These are phyloP conservation scores for Elongisporangium undulatum DNA, from an alignment of 352 stramenopile genomes.

Conservation along the genomic window DNA sequence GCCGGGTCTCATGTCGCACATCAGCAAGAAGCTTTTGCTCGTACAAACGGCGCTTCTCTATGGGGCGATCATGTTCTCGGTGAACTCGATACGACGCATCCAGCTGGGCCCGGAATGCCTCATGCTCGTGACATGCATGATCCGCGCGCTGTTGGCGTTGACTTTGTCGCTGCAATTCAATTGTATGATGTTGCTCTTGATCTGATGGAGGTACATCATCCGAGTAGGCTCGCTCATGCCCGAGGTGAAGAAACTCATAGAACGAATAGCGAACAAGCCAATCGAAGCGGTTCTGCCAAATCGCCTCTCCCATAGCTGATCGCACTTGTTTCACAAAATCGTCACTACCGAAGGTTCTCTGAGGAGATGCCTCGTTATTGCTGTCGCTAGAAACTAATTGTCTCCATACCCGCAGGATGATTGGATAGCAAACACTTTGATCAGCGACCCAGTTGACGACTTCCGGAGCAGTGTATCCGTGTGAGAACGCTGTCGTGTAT, in stretches of 20 bases:
- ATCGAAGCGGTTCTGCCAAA: constrained; percentile 50
- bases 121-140: constrained; percentile 29
- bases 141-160: constrained; percentile 24
- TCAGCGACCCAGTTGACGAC: constrained; percentile 49
- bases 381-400: constrained; percentile 10
- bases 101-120: constrained; percentile 26
- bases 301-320: constrained; percentile 15
- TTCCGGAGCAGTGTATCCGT: constrained; percentile 48
- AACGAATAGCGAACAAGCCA: constrained; percentile 56
- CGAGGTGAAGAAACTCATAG: constrained; percentile 70
- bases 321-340: constrained; percentile 41
- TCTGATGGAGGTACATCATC: constrained; percentile 8
- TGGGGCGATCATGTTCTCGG: not conserved
- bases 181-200: constrained; percentile 3
- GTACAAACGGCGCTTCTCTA: constrained; percentile 9
- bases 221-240: constrained; percentile 38
- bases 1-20: constrained; percentile 12
- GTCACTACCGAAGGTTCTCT: constrained; percentile 17
- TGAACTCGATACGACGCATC: constrained; percentile 24
- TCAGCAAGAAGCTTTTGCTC: constrained; percentile 10
- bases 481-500: constrained; percentile 38
- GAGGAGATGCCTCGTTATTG: not conserved
- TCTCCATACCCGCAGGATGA: constrained; percentile 45
- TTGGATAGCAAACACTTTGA: constrained; percentile 39
- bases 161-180: constrained; percentile 16